These are phyloP conservation scores for Leccinum subrobustum DNA, from an alignment of 1,284 basidiomycete species.

Conservation along the genomic window DNA sequence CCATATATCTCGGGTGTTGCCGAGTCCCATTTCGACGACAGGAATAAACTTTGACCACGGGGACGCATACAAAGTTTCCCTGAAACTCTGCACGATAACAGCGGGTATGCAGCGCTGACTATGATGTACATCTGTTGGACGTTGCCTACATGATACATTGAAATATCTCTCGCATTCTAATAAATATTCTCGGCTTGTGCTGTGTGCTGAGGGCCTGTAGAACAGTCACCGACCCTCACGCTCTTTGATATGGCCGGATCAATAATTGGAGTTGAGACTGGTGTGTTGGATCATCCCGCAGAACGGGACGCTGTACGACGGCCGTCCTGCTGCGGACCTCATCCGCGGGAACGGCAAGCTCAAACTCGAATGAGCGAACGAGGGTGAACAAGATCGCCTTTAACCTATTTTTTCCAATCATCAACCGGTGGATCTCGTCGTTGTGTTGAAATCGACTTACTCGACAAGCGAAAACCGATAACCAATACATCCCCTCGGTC, in stretches of 20 bases:
- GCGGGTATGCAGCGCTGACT: neutral
- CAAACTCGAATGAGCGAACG: conserved; percentile 55
- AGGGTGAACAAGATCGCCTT: conserved; percentile 37
- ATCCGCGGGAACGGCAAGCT: conserved; percentile 43
- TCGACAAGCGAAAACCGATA: conserved; percentile 74
- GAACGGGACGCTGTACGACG: conserved; percentile 41
- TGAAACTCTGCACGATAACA: neutral
- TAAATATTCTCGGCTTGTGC: neutral
- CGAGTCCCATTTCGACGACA: neutral
- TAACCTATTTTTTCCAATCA: neutral
- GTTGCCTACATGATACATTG: neutral
- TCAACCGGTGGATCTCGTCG: neutral
- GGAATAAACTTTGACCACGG: neutral
- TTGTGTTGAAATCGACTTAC: conserved; percentile 33
- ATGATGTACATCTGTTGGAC: neutral
- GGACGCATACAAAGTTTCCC: too few relatives aligned
- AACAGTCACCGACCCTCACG: neutral
- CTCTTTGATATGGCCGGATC: conserved; percentile 11
- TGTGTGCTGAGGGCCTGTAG: neutral
- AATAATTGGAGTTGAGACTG: conserved; percentile 22
- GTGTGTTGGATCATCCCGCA: conserved; percentile 23
- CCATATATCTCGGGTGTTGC: neutral
- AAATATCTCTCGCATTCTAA: neutral
- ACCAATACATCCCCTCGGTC: conserved; percentile 64
- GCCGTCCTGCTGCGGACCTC: conserved; percentile 40